Evolutionary conservation across 805 yeast genomes (phyloP).

Genomic region (Pichia scutulata): DNA sequence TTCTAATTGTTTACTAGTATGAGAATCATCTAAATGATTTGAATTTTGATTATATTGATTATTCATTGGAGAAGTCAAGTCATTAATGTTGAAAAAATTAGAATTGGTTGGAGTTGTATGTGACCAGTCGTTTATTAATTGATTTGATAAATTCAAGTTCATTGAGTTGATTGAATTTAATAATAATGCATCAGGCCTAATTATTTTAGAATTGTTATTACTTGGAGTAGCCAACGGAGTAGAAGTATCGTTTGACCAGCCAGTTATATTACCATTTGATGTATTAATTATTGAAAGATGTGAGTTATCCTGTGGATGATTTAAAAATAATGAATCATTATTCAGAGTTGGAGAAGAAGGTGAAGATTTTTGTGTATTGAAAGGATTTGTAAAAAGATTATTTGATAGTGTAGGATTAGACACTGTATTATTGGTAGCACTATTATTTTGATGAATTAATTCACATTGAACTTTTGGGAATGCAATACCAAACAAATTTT

Average conservation of each 20-base stretch:
- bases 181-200: conserved; percentile 9
- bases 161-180: neutral
- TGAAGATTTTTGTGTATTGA: conserved; percentile 1
- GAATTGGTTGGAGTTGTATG: conserved; percentile 3
- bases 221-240: conserved; percentile 10
- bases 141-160: conserved; percentile 3
- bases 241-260: conserved; percentile 9
- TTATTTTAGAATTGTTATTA: conserved; percentile 6
- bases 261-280: conserved; percentile 3
- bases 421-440: conserved; percentile 2
- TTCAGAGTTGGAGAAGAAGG: conserved; percentile 7
- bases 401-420: neutral
- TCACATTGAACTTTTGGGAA: conserved; percentile 37
- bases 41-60: neutral
- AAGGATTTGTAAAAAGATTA: conserved; percentile 4
- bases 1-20: neutral
- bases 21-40: neutral
- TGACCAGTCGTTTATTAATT: conserved; percentile 10
- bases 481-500: conserved; percentile 42
- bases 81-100: neutral
- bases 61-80: neutral
- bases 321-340: neutral
- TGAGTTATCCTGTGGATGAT: conserved; percentile 1
- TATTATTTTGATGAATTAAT: conserved; percentile 12
- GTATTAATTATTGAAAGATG: neutral